These are phyloP conservation scores for Ballota nigra DNA, from an alignment of 257 asterid genomes.

Conservation along the genomic window DNA sequence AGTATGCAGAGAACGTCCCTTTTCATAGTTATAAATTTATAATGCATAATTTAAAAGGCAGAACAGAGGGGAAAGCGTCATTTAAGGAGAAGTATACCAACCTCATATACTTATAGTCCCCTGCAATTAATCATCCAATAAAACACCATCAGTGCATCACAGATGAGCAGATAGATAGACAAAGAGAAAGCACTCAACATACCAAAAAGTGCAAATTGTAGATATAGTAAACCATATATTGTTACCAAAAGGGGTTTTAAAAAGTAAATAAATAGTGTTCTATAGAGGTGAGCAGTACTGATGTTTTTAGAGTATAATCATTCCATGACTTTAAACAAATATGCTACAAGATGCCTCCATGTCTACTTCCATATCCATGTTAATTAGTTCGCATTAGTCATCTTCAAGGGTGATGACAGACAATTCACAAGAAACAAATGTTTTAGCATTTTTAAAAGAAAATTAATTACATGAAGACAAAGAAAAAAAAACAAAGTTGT, in stretches of 20 bases:
- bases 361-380: not conserved
- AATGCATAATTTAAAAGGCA: not conserved
- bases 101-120: slow-evolving; percentile 89
- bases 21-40: not conserved
- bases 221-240: not conserved
- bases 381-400: not conserved
- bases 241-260: not conserved
- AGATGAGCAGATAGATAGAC: not conserved
- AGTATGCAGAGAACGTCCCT: not conserved
- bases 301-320: not conserved
- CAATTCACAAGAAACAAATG: not conserved
- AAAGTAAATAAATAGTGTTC: not conserved
- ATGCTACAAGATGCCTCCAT: not conserved
- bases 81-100: slow-evolving; percentile 28
- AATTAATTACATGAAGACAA: not conserved
- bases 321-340: not conserved
- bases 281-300: not conserved
- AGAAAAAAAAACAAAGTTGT: not conserved
- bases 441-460: not conserved
- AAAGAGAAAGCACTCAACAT: not conserved
- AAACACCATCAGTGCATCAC: slow-evolving; percentile 29
- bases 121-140: slow-evolving; percentile 48
- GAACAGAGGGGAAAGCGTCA: not conserved
- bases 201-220: not conserved
- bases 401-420: not conserved